Evolutionary conservation across 257 asterid genomes (phyloP).

Genomic region (Verbena officinalis): DNA sequence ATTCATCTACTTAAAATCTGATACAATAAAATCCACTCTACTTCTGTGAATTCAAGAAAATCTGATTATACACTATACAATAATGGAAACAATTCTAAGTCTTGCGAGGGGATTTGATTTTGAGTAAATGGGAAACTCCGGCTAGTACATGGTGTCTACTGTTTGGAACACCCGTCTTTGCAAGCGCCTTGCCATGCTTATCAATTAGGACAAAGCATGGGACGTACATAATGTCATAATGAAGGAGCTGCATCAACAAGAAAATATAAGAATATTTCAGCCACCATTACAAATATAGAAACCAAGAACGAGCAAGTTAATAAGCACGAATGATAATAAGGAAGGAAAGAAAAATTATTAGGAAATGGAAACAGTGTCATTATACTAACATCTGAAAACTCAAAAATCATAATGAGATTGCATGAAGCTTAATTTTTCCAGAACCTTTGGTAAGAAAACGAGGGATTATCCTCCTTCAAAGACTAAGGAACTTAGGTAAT

Average conservation of each 20-base stretch:
- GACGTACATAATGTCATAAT: constrained; percentile 81
- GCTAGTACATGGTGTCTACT: constrained; percentile 79
- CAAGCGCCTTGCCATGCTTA: constrained; percentile 70
- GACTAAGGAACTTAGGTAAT: background rate
- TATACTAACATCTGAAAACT: constrained; percentile 1
- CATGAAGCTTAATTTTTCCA: background rate
- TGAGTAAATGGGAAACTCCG: constrained; percentile 82
- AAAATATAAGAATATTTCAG: constrained; percentile 11
- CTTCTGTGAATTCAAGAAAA: no score
- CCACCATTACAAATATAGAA: background rate
- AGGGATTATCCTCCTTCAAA: background rate
- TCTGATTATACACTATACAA: no score
- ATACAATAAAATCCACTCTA: background rate
- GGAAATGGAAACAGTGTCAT: background rate
- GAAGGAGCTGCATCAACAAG: constrained; percentile 60
- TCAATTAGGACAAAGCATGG: constrained; percentile 89
- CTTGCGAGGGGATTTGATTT: constrained; percentile 47
- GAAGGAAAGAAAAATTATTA: background rate
- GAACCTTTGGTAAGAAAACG: background rate
- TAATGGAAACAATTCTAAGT: background rate
- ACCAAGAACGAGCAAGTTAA: no score
- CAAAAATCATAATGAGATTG: background rate
- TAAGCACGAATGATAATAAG: background rate
- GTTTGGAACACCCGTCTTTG: constrained; percentile 78
- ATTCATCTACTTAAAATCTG: no score